phyloP scores from a whole-genome alignment of 2,329 filamentous ascomycete genomes.

The Paecilomyces variotii region DNA sequence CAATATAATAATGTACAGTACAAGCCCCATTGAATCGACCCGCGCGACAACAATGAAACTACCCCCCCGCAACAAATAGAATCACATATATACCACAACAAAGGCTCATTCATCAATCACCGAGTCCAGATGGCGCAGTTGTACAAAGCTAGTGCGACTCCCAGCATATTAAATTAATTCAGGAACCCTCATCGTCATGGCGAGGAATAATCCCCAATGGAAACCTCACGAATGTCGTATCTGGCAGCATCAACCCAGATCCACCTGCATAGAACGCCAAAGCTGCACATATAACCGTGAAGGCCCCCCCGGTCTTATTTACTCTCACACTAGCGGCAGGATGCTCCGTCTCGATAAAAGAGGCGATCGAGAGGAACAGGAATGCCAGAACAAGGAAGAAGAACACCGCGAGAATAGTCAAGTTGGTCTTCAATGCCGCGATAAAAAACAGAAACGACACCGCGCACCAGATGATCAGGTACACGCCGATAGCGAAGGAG shows the following conservation, averaged over 20 bases:
- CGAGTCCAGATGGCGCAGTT: too few relatives aligned
- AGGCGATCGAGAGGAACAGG: constrained; percentile 47
- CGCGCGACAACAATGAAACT: too few relatives aligned
- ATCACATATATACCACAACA: too few relatives aligned
- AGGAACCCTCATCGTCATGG: not conserved
- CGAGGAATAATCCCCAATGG: constrained; percentile 31
- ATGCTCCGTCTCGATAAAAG: constrained; percentile 40
- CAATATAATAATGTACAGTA: too few relatives aligned
- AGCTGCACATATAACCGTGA: constrained; percentile 30
- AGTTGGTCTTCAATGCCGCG: constrained; percentile 50
- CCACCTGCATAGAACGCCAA: constrained; percentile 34
- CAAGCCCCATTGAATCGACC: too few relatives aligned
- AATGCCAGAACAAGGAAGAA: constrained; percentile 52
- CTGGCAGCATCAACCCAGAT: constrained; percentile 35
- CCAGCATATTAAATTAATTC: not conserved
- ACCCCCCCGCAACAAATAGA: too few relatives aligned
- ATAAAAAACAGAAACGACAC: constrained; percentile 50
- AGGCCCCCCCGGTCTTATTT: constrained; percentile 38
- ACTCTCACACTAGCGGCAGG: constrained; percentile 32
- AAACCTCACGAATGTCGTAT: constrained; percentile 36
- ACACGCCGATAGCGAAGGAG: constrained; percentile 50
- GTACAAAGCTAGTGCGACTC: not conserved
- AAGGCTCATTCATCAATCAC: too few relatives aligned
- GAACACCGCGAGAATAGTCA: constrained; percentile 52
- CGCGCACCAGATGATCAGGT: constrained; percentile 53